Percentiles rank a stretch among this genome's conserved stretches.
phyloP scores from a whole-genome alignment of 768 basidiomycete species.

The Filobasidium wieringae region DNA sequence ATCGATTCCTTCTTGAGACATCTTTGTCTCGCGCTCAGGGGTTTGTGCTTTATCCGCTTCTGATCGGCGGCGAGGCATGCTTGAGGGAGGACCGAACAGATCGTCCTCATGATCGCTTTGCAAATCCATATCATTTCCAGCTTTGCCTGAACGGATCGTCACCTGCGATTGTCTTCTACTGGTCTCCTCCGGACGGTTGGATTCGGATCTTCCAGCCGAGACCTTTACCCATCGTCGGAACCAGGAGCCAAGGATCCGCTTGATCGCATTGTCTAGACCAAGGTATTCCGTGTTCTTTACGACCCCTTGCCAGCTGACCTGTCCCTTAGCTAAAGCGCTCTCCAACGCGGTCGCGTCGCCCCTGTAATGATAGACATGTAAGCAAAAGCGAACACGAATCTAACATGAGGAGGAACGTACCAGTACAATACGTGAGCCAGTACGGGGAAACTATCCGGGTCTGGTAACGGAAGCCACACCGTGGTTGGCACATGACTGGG shows the following conservation, averaged over 20 bases:
- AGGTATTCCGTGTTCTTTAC: constrained; percentile 84
- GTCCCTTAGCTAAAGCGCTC: constrained; percentile 52
- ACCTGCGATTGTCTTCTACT: not conserved
- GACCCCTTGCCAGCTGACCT: constrained; percentile 71
- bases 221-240: constrained; percentile 51
- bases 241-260: constrained; percentile 64
- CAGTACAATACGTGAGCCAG: constrained; percentile 36
- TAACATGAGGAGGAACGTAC: constrained; percentile 52
- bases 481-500: constrained; percentile 18
- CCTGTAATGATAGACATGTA: constrained; percentile 69
- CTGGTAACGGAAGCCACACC: constrained; percentile 31
- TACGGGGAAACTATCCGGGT: constrained; percentile 30
- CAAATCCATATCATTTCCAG: not conserved
- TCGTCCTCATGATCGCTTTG: not conserved
- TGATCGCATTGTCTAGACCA: constrained; percentile 61
- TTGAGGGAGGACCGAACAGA: not conserved
- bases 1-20: not conserved
- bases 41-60: not conserved
- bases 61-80: not conserved
- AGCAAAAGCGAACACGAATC: constrained; percentile 60
- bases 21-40: not conserved
- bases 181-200: not conserved
- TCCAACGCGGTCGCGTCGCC: constrained; percentile 57
- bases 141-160: not conserved
- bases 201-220: constrained; percentile 14